These are phyloP conservation scores for Phytophthora boehmeriae DNA, from an alignment of 352 stramenopile genomes.

Conservation along the genomic window DNA sequence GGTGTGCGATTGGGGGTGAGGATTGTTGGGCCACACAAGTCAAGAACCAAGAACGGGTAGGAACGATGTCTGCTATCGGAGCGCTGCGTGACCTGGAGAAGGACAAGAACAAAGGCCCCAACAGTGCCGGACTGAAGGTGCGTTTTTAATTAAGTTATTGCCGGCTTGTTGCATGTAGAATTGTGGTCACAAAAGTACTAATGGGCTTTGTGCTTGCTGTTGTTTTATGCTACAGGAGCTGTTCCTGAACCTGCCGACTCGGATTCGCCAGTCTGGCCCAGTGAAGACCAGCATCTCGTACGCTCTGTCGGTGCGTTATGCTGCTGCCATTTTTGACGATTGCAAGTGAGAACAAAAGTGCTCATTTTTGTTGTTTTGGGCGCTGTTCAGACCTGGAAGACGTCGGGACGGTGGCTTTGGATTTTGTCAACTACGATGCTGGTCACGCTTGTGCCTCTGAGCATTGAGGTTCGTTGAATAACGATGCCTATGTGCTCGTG, in stretches of 20 bases:
- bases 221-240: conserved; percentile 47
- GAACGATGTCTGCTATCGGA: conserved; percentile 83
- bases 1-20: not conserved
- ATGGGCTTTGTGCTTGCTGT: conserved; percentile 9
- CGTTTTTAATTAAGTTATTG: not conserved
- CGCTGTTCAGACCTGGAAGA: conserved; percentile 51
- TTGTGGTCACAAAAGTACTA: conserved; percentile 1
- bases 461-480: conserved; percentile 73
- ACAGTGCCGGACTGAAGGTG: conserved; percentile 68
- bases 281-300: conserved; percentile 69
- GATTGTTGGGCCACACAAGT: conserved; percentile 46
- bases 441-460: conserved; percentile 85
- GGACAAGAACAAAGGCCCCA: conserved; percentile 74
- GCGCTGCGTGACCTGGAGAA: conserved; percentile 85
- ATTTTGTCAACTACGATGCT: conserved; percentile 84
- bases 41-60: conserved; percentile 26
- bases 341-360: not conserved
- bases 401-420: conserved; percentile 76
- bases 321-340: not conserved
- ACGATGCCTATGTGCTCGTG: not conserved
- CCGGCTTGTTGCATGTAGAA: not conserved
- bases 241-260: conserved; percentile 72
- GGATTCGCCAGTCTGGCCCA: conserved; percentile 66
- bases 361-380: conserved; percentile 7
- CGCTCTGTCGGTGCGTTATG: conserved; percentile 41